phyloP scores from a whole-genome alignment of 768 basidiomycete species.

The Mycena rosella region DNA sequence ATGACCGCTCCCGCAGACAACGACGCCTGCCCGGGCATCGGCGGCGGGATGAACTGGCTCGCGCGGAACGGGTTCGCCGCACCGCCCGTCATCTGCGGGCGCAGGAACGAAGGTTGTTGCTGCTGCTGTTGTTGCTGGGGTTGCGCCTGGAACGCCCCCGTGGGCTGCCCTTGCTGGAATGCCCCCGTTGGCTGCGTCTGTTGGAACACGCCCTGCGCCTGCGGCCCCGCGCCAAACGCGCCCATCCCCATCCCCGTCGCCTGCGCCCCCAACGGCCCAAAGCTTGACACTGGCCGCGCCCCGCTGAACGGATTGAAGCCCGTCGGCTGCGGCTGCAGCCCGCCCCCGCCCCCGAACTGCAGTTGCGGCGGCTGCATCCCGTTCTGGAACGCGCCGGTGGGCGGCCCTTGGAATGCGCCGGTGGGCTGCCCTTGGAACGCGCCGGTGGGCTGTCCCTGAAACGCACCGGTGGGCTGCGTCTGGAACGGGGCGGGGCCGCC shows the following conservation, averaged over 20 bases:
- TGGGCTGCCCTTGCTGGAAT: conserved; percentile 22
- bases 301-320: conserved; percentile 49
- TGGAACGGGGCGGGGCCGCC: conserved; percentile 44
- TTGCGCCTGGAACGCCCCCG: conserved; percentile 14
- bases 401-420: conserved; percentile 35
- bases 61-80: conserved; percentile 50
- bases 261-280: conserved; percentile 30
- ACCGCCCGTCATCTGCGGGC: conserved; percentile 53
- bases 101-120: conserved; percentile 42
- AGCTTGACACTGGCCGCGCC: conserved; percentile 29
- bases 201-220: conserved; percentile 55
- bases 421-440: conserved; percentile 34
- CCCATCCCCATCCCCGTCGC: conserved; percentile 32
- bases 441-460: conserved; percentile 26
- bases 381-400: conserved; percentile 31
- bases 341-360: conserved; percentile 30
- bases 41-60: conserved; percentile 43
- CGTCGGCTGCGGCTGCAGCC: conserved; percentile 68
- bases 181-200: conserved; percentile 39
- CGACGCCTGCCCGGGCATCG: conserved; percentile 12
- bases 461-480: conserved; percentile 33
- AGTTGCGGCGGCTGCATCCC: conserved; percentile 17
- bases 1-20: conserved; percentile 17
- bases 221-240: conserved; percentile 23
- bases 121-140: too few relatives aligned